These are phyloP conservation scores for Oenanthe sinensis DNA, from an alignment of 129 eudicot genomes.

Conservation along the genomic window DNA sequence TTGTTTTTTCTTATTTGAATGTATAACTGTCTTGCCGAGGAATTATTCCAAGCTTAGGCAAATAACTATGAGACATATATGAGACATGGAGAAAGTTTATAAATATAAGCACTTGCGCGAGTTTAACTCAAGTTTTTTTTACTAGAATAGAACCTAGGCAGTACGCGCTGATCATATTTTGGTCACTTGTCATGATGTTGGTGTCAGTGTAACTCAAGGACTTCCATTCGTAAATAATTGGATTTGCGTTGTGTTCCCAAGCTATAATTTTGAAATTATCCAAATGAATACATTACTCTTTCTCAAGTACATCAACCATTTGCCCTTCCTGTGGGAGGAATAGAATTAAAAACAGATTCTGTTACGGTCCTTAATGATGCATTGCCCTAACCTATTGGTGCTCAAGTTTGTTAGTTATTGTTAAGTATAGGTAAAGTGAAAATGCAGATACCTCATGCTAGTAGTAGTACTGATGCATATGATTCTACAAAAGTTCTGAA, in stretches of 20 bases:
- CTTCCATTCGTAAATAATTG: conserved; percentile 74
- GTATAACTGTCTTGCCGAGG: background rate
- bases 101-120: background rate
- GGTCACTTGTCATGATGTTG: conserved; percentile 97
- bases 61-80: background rate
- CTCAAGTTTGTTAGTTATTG: background rate
- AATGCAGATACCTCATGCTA: background rate
- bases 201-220: conserved; percentile 89
- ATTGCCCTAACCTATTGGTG: background rate
- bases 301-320: conserved; percentile 93
- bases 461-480: background rate
- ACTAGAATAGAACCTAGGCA: conserved; percentile 99
- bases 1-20: background rate
- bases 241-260: conserved; percentile 84
- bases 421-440: background rate
- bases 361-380: background rate
- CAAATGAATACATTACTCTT: conserved; percentile 87
- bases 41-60: background rate
- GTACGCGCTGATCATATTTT: conserved; percentile 93
- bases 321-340: conserved; percentile 92
- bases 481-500: background rate
- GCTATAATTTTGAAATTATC: conserved; percentile 83
- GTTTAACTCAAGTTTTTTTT: conserved; percentile 54
- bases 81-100: background rate
- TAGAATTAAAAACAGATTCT: conserved; percentile 65